Evolutionary conservation across 176 grass and related monocot species (phyloP), one percentile per base, ranked within the genome.

Genomic region (Pontederia paniculata): DNA sequence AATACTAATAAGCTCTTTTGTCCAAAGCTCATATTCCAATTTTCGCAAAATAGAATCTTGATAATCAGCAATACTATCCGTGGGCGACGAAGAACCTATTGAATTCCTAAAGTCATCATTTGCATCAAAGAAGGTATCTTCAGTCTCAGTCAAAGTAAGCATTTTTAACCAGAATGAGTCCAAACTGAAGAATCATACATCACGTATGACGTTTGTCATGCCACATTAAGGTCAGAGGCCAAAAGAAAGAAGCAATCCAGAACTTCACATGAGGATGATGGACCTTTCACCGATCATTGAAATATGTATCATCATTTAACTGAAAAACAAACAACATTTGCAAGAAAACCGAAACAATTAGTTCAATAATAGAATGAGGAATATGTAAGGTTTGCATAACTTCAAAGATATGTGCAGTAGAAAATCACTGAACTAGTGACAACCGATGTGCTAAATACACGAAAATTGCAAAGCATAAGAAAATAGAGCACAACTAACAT

Each of bases 101-200:
- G 72, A 44, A 66, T 64, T 74, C 28, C 31, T 71, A 52, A 78
- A 57, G 51, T 62, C 68, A 68, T 98, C 93, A 59, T 65, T 44
- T 60, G 93, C 80, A 55, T 96, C 91, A 10, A 86, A 89, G 60
- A 96, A 89, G 52, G 63, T 45, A 21, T 96, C 79, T 65, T 74
- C 86, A 55, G 50, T 65, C 43, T 77, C 91, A 52, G 78, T 60
- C 5, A 68, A 83, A 15, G 67, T 76, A 56, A 74, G 55, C 91
- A 96, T 96, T 46, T 44, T 61, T 44, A 53, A 12, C 47, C 67
- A 12, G n/a, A 71, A 41, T 57, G 23, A 28, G 18, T n/a, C 57
- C 42, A 46, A 59, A n/a, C 12, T 19, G 57, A 19, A 49, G 69
- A 25, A 49, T 48, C 15, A 46, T 17, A 49, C 50, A 43, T 13